Evolutionary conservation across 169 alveolate genomes (phyloP), one percentile per base, ranked within the genome.

Genomic region (Babesia bovis): DNA sequence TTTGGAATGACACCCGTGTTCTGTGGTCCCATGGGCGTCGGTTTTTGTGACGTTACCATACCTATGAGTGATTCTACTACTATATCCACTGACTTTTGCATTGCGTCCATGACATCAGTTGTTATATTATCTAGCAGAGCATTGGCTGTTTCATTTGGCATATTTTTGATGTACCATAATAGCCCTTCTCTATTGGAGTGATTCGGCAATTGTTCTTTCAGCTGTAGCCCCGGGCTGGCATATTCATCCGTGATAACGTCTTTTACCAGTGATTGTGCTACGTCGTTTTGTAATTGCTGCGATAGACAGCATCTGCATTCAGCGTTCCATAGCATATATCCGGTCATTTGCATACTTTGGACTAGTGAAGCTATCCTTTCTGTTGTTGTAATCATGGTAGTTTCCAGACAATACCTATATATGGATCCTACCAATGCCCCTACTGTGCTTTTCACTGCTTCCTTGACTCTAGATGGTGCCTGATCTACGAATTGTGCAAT

Each of bases 301-400:
- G 91, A 81, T 26, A 90, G 83, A 36, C 89, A 68, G 51, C 70
- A 66, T 23, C 94, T 67, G 55, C 86, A 89, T 44, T 90, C 94
- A 17, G 94, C 94, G 70, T 90, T 89, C 70, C 90, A 85, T 47
- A 88, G 68, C 89, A 90, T 88, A 72, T 90, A 90, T 32, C 94
- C 94, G 21, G 94, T 89, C 67, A 90, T 68, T 40, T 82, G 85
- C 53, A 90, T 75, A 65, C 90, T 92, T 50, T 68, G 72, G 21
- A 89, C 67, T n/a, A 90, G 79, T 38, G 82, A 61, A 23, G 86
- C 83, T 35, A 90, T 59, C 55, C 89, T 82, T 30, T 90, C 94
- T 40, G 87, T 44, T 23, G 94, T 85, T 66, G 94, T 89, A 26
- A 89, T 60, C 52, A 90, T 71, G 32, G 94, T 89, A 12, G 94